Base-by-base conservation (phyloP, 108 stramenopile species). In the Skeletonema grethae region DNA sequence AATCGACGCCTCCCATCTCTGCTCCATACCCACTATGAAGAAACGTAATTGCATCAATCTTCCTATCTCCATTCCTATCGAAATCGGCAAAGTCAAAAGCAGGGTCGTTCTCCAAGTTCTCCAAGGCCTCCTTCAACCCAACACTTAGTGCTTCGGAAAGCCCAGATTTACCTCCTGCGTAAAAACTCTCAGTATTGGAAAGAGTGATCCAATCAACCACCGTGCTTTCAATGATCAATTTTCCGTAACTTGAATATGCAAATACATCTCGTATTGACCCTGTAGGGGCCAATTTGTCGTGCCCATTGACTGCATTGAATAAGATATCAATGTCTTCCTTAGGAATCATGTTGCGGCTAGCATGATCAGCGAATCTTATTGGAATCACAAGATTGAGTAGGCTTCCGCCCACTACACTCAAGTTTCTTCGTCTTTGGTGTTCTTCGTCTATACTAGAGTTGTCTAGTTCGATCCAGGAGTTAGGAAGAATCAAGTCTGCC, bases 191-290 rank as follows among this genome's bases (percentile, higher is more conserved):
- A 11, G 76, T 73, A 43, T 74, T 57, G 12, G 57, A 35, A n/a
- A 82, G 43, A 8, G 43, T 48, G 12, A 82, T 82, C 81, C 81
- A 82, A 68, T 75, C 69, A 15, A 50, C 53, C 15, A 82, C 77
- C 11, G 24, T 59, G 57, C 65, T 77, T 36, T 70, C 65, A 22
- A 82, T 59, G 4, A 63, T 60, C 18, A 82, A 30, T 38, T 59
- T 11, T 25, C 81, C 81, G 18, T 72, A 66, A 15, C 63, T 66
- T 25, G 64, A 69, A 22, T 72, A 16, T n/a, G 66, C 30, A 61
- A 72, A 81, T 29, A 69, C 76, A 39, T 76, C 70, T 11, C 75
- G 69, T 24, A 81, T 63, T 10, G 64, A 66, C 25, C 69, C 69
- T n/a, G 69, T 76, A 53, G 69, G 69, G 12, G 69, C 61, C 65